Conservation (phyloP, 2,329 filamentous ascomycete species). For the Chrysoporthe cubensis region DNA sequence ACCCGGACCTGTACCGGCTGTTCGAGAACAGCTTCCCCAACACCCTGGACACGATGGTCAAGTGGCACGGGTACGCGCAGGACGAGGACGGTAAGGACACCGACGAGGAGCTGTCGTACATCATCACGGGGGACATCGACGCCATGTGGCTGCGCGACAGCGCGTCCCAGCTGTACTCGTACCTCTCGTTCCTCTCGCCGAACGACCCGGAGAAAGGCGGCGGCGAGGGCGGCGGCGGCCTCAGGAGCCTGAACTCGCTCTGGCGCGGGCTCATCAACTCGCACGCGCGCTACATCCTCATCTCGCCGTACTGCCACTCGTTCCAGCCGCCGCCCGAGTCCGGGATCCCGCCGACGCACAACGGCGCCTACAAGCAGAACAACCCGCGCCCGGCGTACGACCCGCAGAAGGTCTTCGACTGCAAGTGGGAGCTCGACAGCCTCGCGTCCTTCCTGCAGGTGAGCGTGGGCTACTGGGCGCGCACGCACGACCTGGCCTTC, state of each 20-base stretch:
- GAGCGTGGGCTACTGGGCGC: constrained; percentile 74
- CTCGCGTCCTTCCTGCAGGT: constrained; percentile 85
- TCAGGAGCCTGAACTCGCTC: constrained; percentile 69
- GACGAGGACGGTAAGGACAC: constrained; percentile 34
- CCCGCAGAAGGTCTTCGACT: constrained; percentile 74
- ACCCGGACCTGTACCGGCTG: constrained; percentile 72
- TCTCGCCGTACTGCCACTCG: constrained; percentile 83
- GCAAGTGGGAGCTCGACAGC: constrained; percentile 91
- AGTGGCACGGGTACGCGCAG: constrained; percentile 70
- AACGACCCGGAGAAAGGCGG: constrained; percentile 50
- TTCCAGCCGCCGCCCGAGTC: constrained; percentile 86
- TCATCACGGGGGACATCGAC: constrained; percentile 84
- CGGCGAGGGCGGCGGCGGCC: constrained; percentile 57
- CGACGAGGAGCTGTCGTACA: constrained; percentile 72
- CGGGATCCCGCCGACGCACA: constrained; percentile 61
- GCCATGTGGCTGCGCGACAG: constrained; percentile 90
- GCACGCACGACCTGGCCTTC: constrained; percentile 61
- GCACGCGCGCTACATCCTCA: constrained; percentile 69
- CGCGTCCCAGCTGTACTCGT: constrained; percentile 73
- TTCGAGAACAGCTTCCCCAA: constrained; percentile 87
- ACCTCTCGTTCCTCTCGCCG: constrained; percentile 63
- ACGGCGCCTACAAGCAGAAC: constrained; percentile 63
- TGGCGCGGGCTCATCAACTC: constrained; percentile 75
- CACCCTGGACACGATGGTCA: constrained; percentile 79
- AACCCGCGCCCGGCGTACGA: constrained; percentile 67